phyloP scores from a whole-genome alignment of 2,329 filamentous ascomycete species.

The Fusarium sp. region DNA sequence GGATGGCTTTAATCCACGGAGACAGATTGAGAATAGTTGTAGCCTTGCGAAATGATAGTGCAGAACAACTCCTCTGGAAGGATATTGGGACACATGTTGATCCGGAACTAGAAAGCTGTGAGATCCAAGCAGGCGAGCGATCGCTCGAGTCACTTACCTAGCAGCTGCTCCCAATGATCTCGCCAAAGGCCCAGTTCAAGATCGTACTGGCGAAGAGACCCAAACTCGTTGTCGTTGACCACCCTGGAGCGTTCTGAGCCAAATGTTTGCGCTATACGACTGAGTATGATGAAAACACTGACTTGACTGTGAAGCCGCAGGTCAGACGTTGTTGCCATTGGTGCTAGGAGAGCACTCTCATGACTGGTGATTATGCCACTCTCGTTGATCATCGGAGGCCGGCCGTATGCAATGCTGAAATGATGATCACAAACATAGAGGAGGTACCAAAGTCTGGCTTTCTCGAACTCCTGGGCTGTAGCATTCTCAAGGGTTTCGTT shows the following conservation, averaged over 20 bases:
- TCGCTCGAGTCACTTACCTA: not conserved
- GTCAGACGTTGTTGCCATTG: not conserved
- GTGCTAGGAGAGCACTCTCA: not conserved
- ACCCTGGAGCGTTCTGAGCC: not conserved
- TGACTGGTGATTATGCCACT: not conserved
- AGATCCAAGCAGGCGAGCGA: not conserved
- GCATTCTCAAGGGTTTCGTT: not conserved
- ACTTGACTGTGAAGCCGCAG: not conserved
- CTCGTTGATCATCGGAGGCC: not conserved
- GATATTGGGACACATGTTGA: not conserved
- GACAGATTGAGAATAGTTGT: not conserved
- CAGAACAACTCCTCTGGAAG: not conserved
- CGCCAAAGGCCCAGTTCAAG: not conserved
- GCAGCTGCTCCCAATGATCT: not conserved
- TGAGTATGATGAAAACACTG: not conserved
- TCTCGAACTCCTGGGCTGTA: not conserved
- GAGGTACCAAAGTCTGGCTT: not conserved
- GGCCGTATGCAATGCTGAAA: not conserved
- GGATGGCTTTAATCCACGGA: not conserved
- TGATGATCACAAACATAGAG: not conserved
- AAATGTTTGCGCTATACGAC: not conserved
- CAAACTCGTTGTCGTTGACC: not conserved
- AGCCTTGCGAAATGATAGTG: not conserved
- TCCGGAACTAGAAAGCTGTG: not conserved
- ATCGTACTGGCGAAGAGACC: not conserved